These are phyloP conservation scores for Tylopilus plumbeoviolaceoides DNA, from an alignment of 768 basidiomycete species.

Conservation along the genomic window DNA sequence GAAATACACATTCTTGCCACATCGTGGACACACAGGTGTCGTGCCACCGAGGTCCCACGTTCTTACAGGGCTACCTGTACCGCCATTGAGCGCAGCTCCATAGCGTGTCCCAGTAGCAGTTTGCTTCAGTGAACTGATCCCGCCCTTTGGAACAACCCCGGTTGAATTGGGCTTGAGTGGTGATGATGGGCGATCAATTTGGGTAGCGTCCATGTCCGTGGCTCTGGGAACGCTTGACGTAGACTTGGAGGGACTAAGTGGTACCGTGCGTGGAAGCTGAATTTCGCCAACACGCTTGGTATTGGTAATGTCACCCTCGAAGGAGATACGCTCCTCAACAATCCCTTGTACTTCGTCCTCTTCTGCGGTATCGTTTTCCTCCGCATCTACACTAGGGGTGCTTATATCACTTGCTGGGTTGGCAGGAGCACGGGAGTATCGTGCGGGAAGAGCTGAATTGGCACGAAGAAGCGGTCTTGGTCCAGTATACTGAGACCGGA, in stretches of 20 bases:
- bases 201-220: neutral
- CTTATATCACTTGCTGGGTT: slow-evolving; percentile 13
- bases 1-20: slow-evolving; percentile 77
- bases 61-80: slow-evolving; percentile 38
- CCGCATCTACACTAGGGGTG: slow-evolving; percentile 8
- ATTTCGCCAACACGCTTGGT: slow-evolving; percentile 42
- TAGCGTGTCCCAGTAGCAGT: slow-evolving; percentile 64
- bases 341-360: slow-evolving; percentile 26
- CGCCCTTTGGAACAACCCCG: slow-evolving; percentile 10
- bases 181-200: slow-evolving; percentile 20
- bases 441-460: slow-evolving; percentile 39
- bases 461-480: slow-evolving; percentile 36
- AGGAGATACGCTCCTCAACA: slow-evolving; percentile 25
- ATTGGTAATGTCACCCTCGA: slow-evolving; percentile 37
- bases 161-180: slow-evolving; percentile 25
- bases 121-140: slow-evolving; percentile 33
- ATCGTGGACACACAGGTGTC: slow-evolving; percentile 64
- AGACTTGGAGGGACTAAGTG: slow-evolving; percentile 39
- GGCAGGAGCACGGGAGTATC: slow-evolving; percentile 23
- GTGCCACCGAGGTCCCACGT: slow-evolving; percentile 49
- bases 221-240: slow-evolving; percentile 4
- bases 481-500: slow-evolving; percentile 27
- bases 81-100: slow-evolving; percentile 49
- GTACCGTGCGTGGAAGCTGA: slow-evolving; percentile 52
- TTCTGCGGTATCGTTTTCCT: slow-evolving; percentile 26